phyloP scores from a whole-genome alignment of 495 filamentous ascomycete genomes.

The Echria macrotheca region DNA sequence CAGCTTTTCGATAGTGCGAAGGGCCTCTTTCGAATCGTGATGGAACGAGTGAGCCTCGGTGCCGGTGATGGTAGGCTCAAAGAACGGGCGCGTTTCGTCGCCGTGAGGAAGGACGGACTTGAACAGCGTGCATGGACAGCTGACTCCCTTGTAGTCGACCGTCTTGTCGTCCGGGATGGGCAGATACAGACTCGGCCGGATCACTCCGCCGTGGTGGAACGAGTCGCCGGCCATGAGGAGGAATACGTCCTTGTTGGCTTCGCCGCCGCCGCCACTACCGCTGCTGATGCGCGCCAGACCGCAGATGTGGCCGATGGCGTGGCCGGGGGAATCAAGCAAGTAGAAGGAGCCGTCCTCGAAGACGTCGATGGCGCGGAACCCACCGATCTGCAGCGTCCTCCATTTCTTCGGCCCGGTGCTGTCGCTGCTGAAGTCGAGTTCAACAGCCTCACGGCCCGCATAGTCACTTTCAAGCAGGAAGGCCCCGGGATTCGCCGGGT shows the following conservation, averaged over 20 bases:
- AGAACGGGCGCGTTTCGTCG: slow-evolving; percentile 28
- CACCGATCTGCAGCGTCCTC: slow-evolving; percentile 42
- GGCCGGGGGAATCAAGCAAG: slow-evolving; percentile 49
- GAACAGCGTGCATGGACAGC: slow-evolving; percentile 38
- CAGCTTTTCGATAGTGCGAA: slow-evolving; percentile 35
- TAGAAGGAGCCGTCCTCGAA: slow-evolving; percentile 56
- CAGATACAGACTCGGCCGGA: slow-evolving; percentile 43
- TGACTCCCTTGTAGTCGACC: slow-evolving; percentile 27
- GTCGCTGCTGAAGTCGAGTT: slow-evolving; percentile 35
- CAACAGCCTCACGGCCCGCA: slow-evolving; percentile 30
- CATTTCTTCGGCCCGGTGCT: no score
- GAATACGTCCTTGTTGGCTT: slow-evolving; percentile 37
- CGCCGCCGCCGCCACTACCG: not conserved
- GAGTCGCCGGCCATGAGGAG: slow-evolving; percentile 52
- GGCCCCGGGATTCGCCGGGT: slow-evolving; percentile 39
- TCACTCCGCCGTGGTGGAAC: slow-evolving; percentile 44
- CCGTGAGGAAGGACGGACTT: slow-evolving; percentile 24
- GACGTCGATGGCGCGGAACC: slow-evolving; percentile 50
- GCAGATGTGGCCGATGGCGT: slow-evolving; percentile 50
- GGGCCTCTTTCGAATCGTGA: slow-evolving; percentile 19
- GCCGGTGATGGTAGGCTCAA: slow-evolving; percentile 16
- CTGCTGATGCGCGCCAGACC: slow-evolving; percentile 45
- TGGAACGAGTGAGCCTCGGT: slow-evolving; percentile 9
- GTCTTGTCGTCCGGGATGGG: slow-evolving; percentile 40
- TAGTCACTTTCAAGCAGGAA: slow-evolving; percentile 39